Evolutionary conservation across 1,284 basidiomycete species (phyloP), one percentile per base, ranked within the genome.

Genomic region (Microbotryomycetes sp.): DNA sequence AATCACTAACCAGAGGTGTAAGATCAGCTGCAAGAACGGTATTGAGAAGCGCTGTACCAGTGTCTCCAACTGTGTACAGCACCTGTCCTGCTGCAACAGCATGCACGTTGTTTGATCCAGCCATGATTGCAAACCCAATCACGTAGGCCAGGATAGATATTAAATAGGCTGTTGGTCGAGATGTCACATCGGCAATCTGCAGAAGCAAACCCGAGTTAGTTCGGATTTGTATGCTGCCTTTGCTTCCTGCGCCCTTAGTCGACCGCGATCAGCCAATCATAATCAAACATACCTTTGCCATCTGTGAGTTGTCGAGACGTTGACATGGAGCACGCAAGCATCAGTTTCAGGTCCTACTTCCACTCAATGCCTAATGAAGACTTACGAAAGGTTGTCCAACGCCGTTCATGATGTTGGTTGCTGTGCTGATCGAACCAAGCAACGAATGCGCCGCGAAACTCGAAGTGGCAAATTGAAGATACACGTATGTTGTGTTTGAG

Each of bases 401-500:
- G 1, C 47, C 47, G 9, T 52, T 53, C 48, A 64, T 64, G 52
- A 64, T 60, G 30, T 25, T 22, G 15, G 59, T 60, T 3, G 63
- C 63, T 19, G 60, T 53, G 16, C 23, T 28, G 55, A 68, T 59
- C 5, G 66, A 59, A 5, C 61, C 64, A 36, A 66, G 50, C 22
- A 65, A 59, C 25, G 50, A 55, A 54, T 68, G 66, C 9, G 36
- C 51, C 2, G 51, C 19, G 42, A 66, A 68, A 22, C 31, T 46
- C 9, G 61, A 63, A 6, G 62, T 62, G 2, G 66, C 66, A 14
- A 48, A 50, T 1, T 80, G 74, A 22, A 86, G 81, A 73, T 87
- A 88, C 62, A 79, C 81, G 71, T 79, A 84, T 3, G 86, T 88
- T 15, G 86, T 88, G 22, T 69, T 68, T 23, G 71, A 70, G 15